Percentiles rank a stretch among this genome's conserved stretches.
Conservation (phyloP, 371 early-diverging fungal genomes). For the Vavraia culicis region DNA sequence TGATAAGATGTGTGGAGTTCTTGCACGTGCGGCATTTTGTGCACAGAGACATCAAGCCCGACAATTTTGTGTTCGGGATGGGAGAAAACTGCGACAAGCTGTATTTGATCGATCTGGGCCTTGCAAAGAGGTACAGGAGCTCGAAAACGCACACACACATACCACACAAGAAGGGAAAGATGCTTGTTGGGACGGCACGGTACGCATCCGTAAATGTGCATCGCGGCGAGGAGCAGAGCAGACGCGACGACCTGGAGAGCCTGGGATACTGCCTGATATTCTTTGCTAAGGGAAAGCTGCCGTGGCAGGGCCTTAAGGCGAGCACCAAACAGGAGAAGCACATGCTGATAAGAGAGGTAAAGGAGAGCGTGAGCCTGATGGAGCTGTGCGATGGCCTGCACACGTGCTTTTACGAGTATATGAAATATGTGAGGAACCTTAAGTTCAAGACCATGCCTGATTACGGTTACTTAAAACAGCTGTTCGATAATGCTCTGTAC, state of each 20-base stretch:
- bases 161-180: constrained; percentile 18
- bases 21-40: constrained; percentile 82
- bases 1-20: constrained; percentile 61
- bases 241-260: constrained; percentile 38
- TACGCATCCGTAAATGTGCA: constrained; percentile 37
- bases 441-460: constrained; percentile 87
- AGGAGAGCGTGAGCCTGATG: constrained; percentile 3
- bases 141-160: constrained; percentile 19
- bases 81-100: constrained; percentile 58
- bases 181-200: constrained; percentile 35
- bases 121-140: constrained; percentile 24
- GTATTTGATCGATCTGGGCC: constrained; percentile 45
- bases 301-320: constrained; percentile 34
- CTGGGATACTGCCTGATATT: constrained; percentile 38
- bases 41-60: constrained; percentile 96
- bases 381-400: constrained; percentile 21
- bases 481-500: constrained; percentile 21
- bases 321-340: constrained; percentile 18
- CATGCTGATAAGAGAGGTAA: constrained; percentile 15
- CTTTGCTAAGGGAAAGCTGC: constrained; percentile 36
- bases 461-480: constrained; percentile 45
- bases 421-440: constrained; percentile 68
- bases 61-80: constrained; percentile 88
- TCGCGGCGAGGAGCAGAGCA: constrained; percentile 22
- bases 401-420: constrained; percentile 46